phyloP scores from a whole-genome alignment of 2,329 filamentous ascomycete genomes.

The Ophiosphaerella herpotricha region DNA sequence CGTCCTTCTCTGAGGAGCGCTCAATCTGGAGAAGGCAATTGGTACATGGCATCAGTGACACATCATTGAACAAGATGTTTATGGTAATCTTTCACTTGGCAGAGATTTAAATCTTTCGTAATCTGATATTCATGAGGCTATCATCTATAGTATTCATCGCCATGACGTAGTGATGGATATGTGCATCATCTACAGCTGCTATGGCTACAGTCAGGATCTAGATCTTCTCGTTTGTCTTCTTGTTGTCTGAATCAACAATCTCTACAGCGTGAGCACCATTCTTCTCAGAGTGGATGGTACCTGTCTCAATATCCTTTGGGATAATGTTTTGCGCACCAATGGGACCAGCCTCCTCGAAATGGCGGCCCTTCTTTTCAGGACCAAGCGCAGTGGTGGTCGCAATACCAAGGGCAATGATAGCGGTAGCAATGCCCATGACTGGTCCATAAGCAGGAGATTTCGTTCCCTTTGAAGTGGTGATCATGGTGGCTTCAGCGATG shows the following conservation, averaged over 20 bases:
- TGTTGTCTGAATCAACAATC: slow-evolving; percentile 14
- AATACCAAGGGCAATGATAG: slow-evolving; percentile 75
- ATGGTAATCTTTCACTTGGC: too few species aligned
- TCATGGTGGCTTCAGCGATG: slow-evolving; percentile 60
- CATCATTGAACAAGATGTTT: too few species aligned
- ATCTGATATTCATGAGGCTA: too few species aligned
- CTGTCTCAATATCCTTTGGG: slow-evolving; percentile 40
- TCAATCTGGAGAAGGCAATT: too few species aligned
- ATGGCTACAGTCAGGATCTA: background rate
- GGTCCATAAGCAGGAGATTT: slow-evolving; percentile 72
- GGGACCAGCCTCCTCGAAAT: slow-evolving; percentile 66
- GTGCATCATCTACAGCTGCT: background rate
- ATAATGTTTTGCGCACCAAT: slow-evolving; percentile 49
- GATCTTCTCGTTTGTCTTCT: slow-evolving; percentile 1
- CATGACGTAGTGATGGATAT: background rate
- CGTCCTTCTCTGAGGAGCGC: too few species aligned
- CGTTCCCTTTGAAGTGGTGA: slow-evolving; percentile 60
- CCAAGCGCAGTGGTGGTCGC: slow-evolving; percentile 69
- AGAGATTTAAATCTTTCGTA: too few species aligned
- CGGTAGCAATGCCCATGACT: slow-evolving; percentile 75
- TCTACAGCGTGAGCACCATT: slow-evolving; percentile 24
- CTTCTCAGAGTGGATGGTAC: slow-evolving; percentile 36
- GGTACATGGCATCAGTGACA: too few species aligned
- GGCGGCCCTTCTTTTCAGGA: slow-evolving; percentile 72
- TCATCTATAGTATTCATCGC: too few species aligned